Conservation (phyloP, 768 basidiomycete species). For the Pulveroboletus sp. region DNA sequence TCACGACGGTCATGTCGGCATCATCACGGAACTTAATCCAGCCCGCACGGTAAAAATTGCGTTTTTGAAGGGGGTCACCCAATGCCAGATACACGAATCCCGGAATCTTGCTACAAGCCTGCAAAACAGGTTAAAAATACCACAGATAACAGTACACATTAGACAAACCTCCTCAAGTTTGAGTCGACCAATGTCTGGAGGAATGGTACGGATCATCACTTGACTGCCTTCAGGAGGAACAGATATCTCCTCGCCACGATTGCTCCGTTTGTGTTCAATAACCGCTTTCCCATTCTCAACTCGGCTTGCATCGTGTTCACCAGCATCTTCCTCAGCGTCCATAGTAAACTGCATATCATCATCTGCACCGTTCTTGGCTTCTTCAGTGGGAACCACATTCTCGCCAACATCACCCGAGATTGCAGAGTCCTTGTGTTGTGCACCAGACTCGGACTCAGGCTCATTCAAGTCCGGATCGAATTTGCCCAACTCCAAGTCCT, state of each 20-base stretch:
- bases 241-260: constrained; percentile 67
- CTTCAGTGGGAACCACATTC: constrained; percentile 39
- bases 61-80: constrained; percentile 88
- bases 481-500: constrained; percentile 79
- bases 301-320: constrained; percentile 53
- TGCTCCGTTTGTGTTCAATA: constrained; percentile 43
- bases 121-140: constrained; percentile 5
- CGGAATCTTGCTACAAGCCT: constrained; percentile 73
- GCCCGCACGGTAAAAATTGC: constrained; percentile 90
- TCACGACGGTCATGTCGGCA: constrained; percentile 70
- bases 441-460: constrained; percentile 46
- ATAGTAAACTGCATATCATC: constrained; percentile 74
- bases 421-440: constrained; percentile 50
- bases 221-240: constrained; percentile 78
- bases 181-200: constrained; percentile 84
- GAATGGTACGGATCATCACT: constrained; percentile 92
- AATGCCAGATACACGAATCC: constrained; percentile 88
- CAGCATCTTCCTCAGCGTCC: constrained; percentile 67
- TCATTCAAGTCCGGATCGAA: constrained; percentile 76
- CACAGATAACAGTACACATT: background rate
- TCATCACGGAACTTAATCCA: constrained; percentile 88
- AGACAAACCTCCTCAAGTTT: constrained; percentile 81
- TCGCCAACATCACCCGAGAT: constrained; percentile 35
- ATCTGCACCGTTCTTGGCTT: constrained; percentile 50
- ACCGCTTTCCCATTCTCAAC: constrained; percentile 55